A percentile compares a stretch with the other conserved stretches of the same genome.
phyloP scores from a whole-genome alignment of 2,329 filamentous ascomycete genomes.

The Penicillium sp. region DNA sequence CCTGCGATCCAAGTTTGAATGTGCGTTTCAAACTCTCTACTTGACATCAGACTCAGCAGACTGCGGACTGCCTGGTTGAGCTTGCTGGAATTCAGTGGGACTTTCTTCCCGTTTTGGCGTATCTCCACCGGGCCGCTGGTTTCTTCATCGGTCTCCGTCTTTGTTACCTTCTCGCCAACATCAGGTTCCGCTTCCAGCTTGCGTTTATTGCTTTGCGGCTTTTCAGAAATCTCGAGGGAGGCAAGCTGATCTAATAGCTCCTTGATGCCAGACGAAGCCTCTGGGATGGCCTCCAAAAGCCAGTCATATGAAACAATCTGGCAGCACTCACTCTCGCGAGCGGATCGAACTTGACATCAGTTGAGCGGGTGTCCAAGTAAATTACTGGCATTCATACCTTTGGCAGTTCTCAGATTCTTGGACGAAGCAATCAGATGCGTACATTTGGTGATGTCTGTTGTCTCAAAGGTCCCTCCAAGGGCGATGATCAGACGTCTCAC shows the following conservation, averaged over 20 bases:
- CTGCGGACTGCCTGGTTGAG: neutral
- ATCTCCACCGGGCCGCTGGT: neutral
- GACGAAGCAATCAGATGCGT: neutral
- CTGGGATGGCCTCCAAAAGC: neutral
- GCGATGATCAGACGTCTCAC: neutral
- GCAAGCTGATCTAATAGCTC: neutral
- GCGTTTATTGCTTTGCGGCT: neutral
- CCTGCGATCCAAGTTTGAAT: neutral
- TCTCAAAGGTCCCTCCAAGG: neutral
- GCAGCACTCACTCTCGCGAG: neutral
- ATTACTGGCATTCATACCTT: neutral
- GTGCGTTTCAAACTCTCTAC: neutral
- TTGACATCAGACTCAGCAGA: neutral
- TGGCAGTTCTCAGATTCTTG: neutral
- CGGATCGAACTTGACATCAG: neutral
- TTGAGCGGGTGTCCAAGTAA: neutral
- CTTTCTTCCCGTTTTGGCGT: neutral
- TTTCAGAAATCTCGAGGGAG: neutral
- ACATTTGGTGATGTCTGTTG: neutral
- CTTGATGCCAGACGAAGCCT: neutral
- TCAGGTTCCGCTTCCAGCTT: neutral
- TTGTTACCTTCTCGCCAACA: neutral
- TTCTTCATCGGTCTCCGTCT: neutral
- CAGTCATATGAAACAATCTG: neutral
- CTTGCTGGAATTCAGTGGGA: neutral